Evolutionary conservation across 257 asterid species (phyloP), one percentile per base, ranked within the genome.

Genomic region (Coffea eugenioides): DNA sequence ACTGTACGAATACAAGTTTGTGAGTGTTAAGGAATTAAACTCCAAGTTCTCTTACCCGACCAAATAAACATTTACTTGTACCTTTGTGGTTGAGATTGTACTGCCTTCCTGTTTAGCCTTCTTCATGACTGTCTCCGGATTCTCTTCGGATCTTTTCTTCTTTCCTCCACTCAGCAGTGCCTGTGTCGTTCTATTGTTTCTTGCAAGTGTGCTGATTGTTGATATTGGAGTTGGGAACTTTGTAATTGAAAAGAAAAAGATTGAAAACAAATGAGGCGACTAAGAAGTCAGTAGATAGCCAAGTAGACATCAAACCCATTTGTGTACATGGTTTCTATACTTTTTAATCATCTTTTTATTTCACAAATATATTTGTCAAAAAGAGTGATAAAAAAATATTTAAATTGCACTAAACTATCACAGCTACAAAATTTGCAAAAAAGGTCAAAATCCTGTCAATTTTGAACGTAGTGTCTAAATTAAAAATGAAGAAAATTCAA

Each of bases 91-190:
- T 61, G 82, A 59, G 51, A 39, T 61, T 36, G 49, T 18, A 6
- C 76, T 54, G 45, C n/a, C 61, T 64, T 82, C 84, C 46, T 36
- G 80, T 41, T 76, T 82, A 41, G 83, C 80, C 48, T 79, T 82
- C 78, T 85, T 85, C 48, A 69, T 54, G 74, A 71, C 54, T 12
- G 70, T 57, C 16, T 64, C 80, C 59, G 73, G 67, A 79, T 73
- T 79, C 45, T 79, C 82, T 79, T 79, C 84, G 15, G 69, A 46
- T 48, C 76, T 85, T 76, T 66, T 79, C 80, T 79, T 85, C 77
- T 80, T 79, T 23, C 72, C 82, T 41, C 77, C 84, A 72, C 11
- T 77, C 68, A n/a, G 21, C 41, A 14, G 31, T 71, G 75, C 74
- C 48, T 48, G 84, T 49, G 41, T 41, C 82, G 72, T 82, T 74